Evolutionary conservation across 495 filamentous ascomycete species (phyloP), one percentile per base, ranked within the genome.

Genomic region (Podospora fimiseda): DNA sequence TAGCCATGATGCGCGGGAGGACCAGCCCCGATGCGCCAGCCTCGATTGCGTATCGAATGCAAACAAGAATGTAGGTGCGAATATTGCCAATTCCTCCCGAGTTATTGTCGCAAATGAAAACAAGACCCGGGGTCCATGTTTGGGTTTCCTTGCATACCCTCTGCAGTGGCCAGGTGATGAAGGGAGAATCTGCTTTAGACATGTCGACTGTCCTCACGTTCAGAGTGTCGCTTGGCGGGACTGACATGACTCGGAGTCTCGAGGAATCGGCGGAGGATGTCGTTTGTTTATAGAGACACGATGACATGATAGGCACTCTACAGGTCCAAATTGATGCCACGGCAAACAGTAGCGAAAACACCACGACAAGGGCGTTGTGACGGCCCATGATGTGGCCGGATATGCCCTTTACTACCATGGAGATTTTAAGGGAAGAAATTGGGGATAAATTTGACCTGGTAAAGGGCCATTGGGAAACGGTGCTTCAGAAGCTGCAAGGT

Each of bases 61-160:
- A 79, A 4, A 70, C 76, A 19, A 79, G 62, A 50, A 79, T 71
- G 60, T 73, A 79, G 59, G 76, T 77, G 41, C 75, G 67, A 41
- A 79, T 77, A 56, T 79, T 79, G 33, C 75, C 74, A 7, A 75
- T 70, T 13, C 75, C 75, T 36, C 75, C 75, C 20, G 72, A 74
- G 61, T 77, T 78, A 58, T 74, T 73, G 59, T 77, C 74, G 60
- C 75, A 79, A 7, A 69, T 53, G 51, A 74, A 78, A 2, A 72
- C 58, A 2, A 77, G 47, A 14, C 72, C 72, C 0, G 73, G 69
- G 0, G 61, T 57, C 59, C 64, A 68, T 0, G 51, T 53, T 0
- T 63, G 59, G 40, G 14, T 50, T 46, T 76, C 75, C 1, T 63
- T 61, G 64, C 75, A 77, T 7, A 71, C 65, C n/a, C 74, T 55